These are phyloP conservation scores for Trypanosoma lewisi DNA, from an alignment of 208 protist species.

Conservation along the genomic window DNA sequence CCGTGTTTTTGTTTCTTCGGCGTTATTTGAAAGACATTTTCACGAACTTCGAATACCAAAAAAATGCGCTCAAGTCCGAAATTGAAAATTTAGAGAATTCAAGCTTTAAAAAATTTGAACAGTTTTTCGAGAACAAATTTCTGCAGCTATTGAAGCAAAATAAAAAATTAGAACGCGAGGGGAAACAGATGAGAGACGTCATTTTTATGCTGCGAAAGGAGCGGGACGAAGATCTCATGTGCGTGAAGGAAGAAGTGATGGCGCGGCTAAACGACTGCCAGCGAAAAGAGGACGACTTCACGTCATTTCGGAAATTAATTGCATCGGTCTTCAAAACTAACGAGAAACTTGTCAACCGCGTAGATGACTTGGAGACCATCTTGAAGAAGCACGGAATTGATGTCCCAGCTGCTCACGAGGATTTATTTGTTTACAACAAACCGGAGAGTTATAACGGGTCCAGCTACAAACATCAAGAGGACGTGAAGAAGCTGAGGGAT, in stretches of 20 bases:
- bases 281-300: slow-evolving; percentile 69
- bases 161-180: slow-evolving; percentile 29
- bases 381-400: slow-evolving; percentile 55
- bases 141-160: slow-evolving; percentile 48
- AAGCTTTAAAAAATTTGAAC: slow-evolving; percentile 49
- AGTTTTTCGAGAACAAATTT: slow-evolving; percentile 71
- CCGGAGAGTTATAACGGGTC: slow-evolving; percentile 15
- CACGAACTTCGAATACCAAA: slow-evolving; percentile 7
- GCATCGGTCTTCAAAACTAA: slow-evolving; percentile 75
- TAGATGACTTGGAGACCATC: slow-evolving; percentile 54
- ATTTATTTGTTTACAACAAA: slow-evolving; percentile 46
- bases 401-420: slow-evolving; percentile 34
- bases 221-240: slow-evolving; percentile 57
- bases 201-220: slow-evolving; percentile 47
- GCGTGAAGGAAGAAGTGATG: slow-evolving; percentile 58
- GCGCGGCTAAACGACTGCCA: slow-evolving; percentile 58
- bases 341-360: slow-evolving; percentile 53
- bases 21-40: slow-evolving; percentile 45
- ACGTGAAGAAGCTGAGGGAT: slow-evolving; percentile 19
- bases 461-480: not conserved
- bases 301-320: slow-evolving; percentile 64
- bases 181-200: slow-evolving; percentile 37
- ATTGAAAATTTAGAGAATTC: slow-evolving; percentile 37
- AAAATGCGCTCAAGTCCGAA: slow-evolving; percentile 30
- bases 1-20: slow-evolving; percentile 24